Conservation (phyloP, 2,329 filamentous ascomycete genomes). For the Aspergillus fijiensis region DNA sequence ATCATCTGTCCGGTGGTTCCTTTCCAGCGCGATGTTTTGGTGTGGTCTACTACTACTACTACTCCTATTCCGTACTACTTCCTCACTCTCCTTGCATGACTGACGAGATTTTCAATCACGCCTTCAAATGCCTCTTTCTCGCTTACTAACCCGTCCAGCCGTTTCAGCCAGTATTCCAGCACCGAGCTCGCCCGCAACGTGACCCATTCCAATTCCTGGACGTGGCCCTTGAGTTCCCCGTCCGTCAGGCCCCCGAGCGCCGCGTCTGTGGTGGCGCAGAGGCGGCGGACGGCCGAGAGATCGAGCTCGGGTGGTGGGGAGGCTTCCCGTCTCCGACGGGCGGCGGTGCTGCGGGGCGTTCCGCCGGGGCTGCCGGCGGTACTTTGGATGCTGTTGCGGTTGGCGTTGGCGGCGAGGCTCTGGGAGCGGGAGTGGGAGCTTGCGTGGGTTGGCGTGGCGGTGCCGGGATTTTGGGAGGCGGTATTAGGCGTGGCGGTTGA, state of each 20-base stretch:
- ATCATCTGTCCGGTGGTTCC: neutral
- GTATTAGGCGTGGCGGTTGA: conserved; percentile 50
- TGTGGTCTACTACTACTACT: too few relatives aligned
- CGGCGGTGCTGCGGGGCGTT: conserved; percentile 26
- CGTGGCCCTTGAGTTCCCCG: conserved; percentile 70
- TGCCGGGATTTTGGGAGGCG: conserved; percentile 40
- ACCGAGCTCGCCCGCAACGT: conserved; percentile 72
- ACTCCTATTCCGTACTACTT: conserved; percentile 53
- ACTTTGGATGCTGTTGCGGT: conserved; percentile 31
- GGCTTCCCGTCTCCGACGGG: conserved; percentile 48
- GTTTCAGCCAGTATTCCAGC: conserved; percentile 83
- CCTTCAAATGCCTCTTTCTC: conserved; percentile 94
- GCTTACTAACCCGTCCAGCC: conserved; percentile 79
- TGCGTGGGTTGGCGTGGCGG: conserved; percentile 56
- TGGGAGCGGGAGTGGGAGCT: conserved; percentile 50
- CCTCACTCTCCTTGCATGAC: conserved; percentile 80
- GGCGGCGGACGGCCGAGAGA: conserved; percentile 70
- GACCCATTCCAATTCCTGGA: conserved; percentile 66
- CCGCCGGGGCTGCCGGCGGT: conserved; percentile 23
- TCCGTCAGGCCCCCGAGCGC: conserved; percentile 78
- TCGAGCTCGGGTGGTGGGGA: conserved; percentile 74
- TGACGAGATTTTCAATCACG: conserved; percentile 94
- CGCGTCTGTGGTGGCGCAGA: conserved; percentile 81
- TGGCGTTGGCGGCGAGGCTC: conserved; percentile 24
- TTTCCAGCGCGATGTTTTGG: too few relatives aligned